Conservation (phyloP, 108 stramenopile species). For the Nitzschia sp. region DNA sequence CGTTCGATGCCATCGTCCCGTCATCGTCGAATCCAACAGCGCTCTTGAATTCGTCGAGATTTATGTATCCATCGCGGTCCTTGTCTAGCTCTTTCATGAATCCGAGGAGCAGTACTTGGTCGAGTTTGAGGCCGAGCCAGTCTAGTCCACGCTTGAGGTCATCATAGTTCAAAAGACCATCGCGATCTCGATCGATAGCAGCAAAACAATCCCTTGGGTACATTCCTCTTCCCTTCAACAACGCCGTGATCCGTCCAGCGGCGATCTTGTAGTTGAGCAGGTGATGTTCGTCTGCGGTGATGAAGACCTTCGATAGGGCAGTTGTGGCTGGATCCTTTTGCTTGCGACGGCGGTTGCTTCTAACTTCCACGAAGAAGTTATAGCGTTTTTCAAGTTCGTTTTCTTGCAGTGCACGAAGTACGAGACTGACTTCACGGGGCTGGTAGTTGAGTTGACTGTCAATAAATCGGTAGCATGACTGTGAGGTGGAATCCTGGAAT, state of each 20-base stretch:
- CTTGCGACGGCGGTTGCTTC: slow-evolving; percentile 93
- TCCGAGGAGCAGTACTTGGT: slow-evolving; percentile 74
- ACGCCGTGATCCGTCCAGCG: slow-evolving; percentile 86
- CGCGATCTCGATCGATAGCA: slow-evolving; percentile 92
- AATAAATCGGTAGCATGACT: slow-evolving; percentile 94
- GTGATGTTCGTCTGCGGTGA: slow-evolving; percentile 94
- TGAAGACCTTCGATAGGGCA: slow-evolving; percentile 92
- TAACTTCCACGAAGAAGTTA: slow-evolving; percentile 93
- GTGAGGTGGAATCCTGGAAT: slow-evolving; percentile 88
- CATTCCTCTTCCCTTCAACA: slow-evolving; percentile 92
- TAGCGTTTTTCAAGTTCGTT: slow-evolving; percentile 83
- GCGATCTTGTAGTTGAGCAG: slow-evolving; percentile 94
- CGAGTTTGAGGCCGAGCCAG: slow-evolving; percentile 90
- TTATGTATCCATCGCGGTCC: slow-evolving; percentile 92
- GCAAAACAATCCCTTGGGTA: slow-evolving; percentile 95
- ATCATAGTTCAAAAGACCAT: slow-evolving; percentile 90
- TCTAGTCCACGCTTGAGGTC: slow-evolving; percentile 95
- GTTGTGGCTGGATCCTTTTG: slow-evolving; percentile 89
- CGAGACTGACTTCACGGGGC: slow-evolving; percentile 83
- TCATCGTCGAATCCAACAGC: slow-evolving; percentile 93
- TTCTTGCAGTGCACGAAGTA: slow-evolving; percentile 92
- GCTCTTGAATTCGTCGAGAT: slow-evolving; percentile 93
- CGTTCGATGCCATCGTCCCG: slow-evolving; percentile 46
- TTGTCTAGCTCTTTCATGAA: slow-evolving; percentile 94
- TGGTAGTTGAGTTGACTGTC: slow-evolving; percentile 93